Conservation (phyloP, 2,329 filamentous ascomycete genomes). For the Cercospora berteroae region DNA sequence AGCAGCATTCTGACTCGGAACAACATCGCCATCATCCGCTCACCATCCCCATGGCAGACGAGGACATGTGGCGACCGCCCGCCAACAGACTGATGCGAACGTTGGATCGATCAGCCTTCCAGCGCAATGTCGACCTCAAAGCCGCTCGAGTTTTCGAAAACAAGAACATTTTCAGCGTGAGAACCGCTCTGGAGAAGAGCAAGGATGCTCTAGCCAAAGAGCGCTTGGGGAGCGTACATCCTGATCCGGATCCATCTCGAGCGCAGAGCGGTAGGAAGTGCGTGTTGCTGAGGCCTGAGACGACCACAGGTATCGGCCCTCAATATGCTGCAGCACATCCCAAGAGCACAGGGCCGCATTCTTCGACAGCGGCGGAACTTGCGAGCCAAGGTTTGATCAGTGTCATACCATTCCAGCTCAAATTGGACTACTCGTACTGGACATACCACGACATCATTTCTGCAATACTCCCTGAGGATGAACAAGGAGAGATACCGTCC, state of each 20-base stretch:
- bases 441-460: constrained; percentile 80
- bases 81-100: constrained; percentile 74
- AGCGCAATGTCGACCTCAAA: constrained; percentile 69
- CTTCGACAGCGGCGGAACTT: constrained; percentile 64
- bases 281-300: constrained; percentile 47
- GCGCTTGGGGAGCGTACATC: constrained; percentile 61
- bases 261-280: constrained; percentile 50
- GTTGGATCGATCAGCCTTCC: constrained; percentile 82
- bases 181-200: constrained; percentile 63
- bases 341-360: constrained; percentile 65
- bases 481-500: constrained; percentile 75
- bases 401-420: constrained; percentile 71
- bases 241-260: constrained; percentile 58
- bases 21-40: not conserved
- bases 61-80: constrained; percentile 71
- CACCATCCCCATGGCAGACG: constrained; percentile 27
- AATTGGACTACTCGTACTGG: constrained; percentile 83
- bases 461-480: constrained; percentile 75
- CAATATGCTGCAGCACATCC: not conserved
- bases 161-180: constrained; percentile 70
- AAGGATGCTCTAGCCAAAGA: constrained; percentile 65
- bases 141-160: constrained; percentile 75
- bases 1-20: not conserved
- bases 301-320: constrained; percentile 34
- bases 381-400: constrained; percentile 66